These are phyloP conservation scores for Globisporangium canariense DNA, from an alignment of 352 stramenopile genomes.

Conservation along the genomic window DNA sequence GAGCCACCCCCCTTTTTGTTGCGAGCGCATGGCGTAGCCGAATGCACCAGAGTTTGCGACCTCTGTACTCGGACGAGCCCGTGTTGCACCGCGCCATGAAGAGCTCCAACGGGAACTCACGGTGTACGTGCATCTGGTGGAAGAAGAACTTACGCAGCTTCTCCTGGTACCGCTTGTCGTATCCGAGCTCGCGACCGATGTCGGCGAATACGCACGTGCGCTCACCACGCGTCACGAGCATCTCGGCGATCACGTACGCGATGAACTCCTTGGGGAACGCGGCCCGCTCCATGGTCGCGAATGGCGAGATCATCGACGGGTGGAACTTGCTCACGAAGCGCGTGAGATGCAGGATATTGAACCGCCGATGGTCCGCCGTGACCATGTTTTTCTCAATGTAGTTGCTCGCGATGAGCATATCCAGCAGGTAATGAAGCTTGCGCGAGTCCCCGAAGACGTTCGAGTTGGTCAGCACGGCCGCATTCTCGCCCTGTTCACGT, in stretches of 20 bases:
- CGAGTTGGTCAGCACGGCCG: constrained; percentile 48
- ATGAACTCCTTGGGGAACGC: constrained; percentile 62
- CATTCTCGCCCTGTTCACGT: constrained; percentile 56
- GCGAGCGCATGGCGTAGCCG: constrained; percentile 33
- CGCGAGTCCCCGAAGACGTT: constrained; percentile 63
- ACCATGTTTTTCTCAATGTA: constrained; percentile 80
- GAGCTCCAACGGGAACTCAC: constrained; percentile 62
- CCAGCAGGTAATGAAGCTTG: constrained; percentile 81
- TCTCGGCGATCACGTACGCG: constrained; percentile 54
- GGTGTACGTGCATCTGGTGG: constrained; percentile 57
- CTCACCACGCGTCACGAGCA: constrained; percentile 61
- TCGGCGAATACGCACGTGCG: constrained; percentile 81
- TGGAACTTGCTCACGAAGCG: constrained; percentile 64
- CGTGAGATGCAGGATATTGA: constrained; percentile 79
- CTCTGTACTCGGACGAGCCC: constrained; percentile 38
- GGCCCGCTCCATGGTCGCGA: constrained; percentile 47
- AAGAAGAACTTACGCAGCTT: constrained; percentile 83
- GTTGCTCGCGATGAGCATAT: constrained; percentile 60
- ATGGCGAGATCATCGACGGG: constrained; percentile 62
- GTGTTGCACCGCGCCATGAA: constrained; percentile 84
- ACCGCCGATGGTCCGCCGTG: constrained; percentile 55
- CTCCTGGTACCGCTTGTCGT: constrained; percentile 74
- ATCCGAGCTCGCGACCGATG: constrained; percentile 76
- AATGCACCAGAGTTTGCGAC: constrained; percentile 80
- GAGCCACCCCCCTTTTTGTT: neutral